Evolutionary conservation across 305 asterid species (phyloP).

Genomic region (Fraxinus platypoda): DNA sequence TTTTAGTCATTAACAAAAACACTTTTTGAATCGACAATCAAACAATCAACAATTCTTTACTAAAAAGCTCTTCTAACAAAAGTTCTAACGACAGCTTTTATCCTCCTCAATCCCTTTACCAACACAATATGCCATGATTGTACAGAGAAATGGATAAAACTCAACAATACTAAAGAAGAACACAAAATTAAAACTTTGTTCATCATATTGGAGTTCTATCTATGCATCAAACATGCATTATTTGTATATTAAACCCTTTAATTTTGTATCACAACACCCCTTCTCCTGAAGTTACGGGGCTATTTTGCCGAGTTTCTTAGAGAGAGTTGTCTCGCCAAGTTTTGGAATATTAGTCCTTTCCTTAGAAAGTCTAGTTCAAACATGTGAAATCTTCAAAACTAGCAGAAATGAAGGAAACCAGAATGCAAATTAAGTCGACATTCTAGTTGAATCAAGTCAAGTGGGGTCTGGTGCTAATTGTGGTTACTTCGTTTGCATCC

Average conservation of each 20-base stretch:
- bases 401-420: slow-evolving; percentile 27
- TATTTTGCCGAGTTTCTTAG: no score
- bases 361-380: slow-evolving; percentile 12
- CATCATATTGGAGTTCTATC: background rate
- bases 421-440: slow-evolving; percentile 13
- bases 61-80: no score
- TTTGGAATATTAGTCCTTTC: slow-evolving; percentile 10
- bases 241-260: background rate
- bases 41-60: no score
- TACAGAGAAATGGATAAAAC: background rate
- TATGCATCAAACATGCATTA: background rate
- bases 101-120: no score
- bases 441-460: slow-evolving; percentile 8
- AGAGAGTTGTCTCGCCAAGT: no score
- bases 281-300: no score
- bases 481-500: slow-evolving; percentile 45
- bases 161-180: background rate
- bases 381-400: slow-evolving; percentile 4
- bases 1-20: no score
- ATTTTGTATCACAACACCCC: no score
- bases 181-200: background rate
- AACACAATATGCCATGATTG: no score
- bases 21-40: no score
- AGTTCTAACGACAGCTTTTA: no score
- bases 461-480: slow-evolving; percentile 31